These are phyloP conservation scores for Cryptococcus neoformans DNA, from an alignment of 1,284 basidiomycete genomes.

Conservation along the genomic window DNA sequence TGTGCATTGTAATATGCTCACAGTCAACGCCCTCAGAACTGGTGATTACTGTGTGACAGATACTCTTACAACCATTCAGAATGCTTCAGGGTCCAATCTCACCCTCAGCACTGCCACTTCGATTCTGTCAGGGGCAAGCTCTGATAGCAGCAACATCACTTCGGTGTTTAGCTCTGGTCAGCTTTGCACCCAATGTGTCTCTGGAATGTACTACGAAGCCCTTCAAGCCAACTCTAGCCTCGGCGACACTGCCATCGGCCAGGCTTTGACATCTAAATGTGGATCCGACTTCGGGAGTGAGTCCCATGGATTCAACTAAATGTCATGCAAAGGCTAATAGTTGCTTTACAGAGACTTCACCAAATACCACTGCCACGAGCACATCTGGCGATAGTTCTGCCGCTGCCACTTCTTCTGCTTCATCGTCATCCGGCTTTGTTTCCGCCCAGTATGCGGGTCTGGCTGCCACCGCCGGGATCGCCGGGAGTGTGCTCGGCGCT, in stretches of 20 bases:
- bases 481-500: slow-evolving; percentile 12
- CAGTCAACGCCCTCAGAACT: slow-evolving; percentile 19
- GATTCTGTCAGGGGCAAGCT: slow-evolving; percentile 23
- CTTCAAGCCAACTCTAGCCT: slow-evolving; percentile 31
- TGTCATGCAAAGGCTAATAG: background rate
- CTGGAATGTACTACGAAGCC: slow-evolving; percentile 38
- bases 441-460: slow-evolving; percentile 10
- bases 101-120: slow-evolving; percentile 22
- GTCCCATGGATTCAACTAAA: slow-evolving; percentile 9
- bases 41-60: slow-evolving; percentile 37
- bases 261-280: slow-evolving; percentile 28
- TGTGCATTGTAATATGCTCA: background rate
- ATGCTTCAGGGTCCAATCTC: slow-evolving; percentile 24
- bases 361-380: slow-evolving; percentile 16
- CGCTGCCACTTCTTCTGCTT: slow-evolving; percentile 10
- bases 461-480: slow-evolving; percentile 7
- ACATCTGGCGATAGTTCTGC: slow-evolving; percentile 12
- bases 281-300: slow-evolving; percentile 36
- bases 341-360: slow-evolving; percentile 8
- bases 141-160: slow-evolving; percentile 11
- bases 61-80: slow-evolving; percentile 35
- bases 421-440: slow-evolving; percentile 9
- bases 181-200: slow-evolving; percentile 42
- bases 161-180: slow-evolving; percentile 20
- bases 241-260: slow-evolving; percentile 22